Percentiles rank a stretch among this genome's conserved stretches.
Evolutionary conservation across 192 early-diverging fungal genomes (phyloP).

Genomic region (Coemansia sp.): DNA sequence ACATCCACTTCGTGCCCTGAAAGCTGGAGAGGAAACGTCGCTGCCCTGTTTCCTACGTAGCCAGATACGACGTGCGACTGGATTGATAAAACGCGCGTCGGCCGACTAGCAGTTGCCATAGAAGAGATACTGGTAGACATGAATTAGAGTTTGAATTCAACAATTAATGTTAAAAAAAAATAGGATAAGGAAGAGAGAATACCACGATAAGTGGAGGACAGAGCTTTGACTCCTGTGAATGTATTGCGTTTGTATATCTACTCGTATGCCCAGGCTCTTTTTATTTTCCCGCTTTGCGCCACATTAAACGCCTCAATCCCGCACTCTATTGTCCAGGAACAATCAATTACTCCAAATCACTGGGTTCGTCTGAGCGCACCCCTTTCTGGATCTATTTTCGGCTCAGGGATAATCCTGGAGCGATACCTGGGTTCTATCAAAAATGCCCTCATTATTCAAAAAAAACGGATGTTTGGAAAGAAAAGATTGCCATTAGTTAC

Average conservation of each 20-base stretch:
- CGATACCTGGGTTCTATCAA: background rate
- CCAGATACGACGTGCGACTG: slow-evolving; percentile 69
- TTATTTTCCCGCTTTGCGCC: background rate
- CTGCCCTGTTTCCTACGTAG: slow-evolving; percentile 82
- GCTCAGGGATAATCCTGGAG: background rate
- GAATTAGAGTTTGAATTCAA: background rate
- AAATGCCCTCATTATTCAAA: background rate
- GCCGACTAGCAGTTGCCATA: background rate
- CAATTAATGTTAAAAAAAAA: background rate
- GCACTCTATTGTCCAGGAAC: background rate
- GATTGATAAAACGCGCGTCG: slow-evolving; percentile 49
- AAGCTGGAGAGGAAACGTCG: slow-evolving; percentile 88
- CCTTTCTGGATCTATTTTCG: background rate
- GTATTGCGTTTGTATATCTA: background rate
- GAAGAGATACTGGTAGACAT: background rate
- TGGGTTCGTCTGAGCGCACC: background rate
- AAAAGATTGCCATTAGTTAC: slow-evolving; percentile 4
- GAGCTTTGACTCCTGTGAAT: background rate
- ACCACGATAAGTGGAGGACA: background rate
- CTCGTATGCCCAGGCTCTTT: background rate
- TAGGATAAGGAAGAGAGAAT: background rate
- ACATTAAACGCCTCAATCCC: background rate
- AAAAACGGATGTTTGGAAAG: background rate
- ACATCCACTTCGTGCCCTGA: slow-evolving; percentile 91
- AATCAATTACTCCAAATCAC: background rate